Conservation (phyloP, 2,329 filamentous ascomycete species). For the Ceratocystis diversiconidia region DNA sequence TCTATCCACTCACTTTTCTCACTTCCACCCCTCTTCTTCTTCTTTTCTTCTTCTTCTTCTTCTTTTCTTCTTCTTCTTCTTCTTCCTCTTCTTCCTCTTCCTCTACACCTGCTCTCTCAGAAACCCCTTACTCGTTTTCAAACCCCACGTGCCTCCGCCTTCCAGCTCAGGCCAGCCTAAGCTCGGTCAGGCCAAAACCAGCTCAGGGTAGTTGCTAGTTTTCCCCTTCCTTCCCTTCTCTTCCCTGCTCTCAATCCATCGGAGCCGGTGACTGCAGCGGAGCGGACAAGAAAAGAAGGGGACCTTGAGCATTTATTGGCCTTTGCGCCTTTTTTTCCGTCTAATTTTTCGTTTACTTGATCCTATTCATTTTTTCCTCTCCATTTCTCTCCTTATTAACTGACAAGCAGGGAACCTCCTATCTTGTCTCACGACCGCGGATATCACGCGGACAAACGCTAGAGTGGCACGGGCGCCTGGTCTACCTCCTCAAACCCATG, state of each 20-base stretch:
- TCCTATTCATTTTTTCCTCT: neutral
- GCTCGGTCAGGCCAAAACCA: neutral
- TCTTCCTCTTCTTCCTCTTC: neutral
- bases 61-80: neutral
- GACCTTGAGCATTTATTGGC: neutral
- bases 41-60: neutral
- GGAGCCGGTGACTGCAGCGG: neutral
- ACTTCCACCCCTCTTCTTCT: neutral
- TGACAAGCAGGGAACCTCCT: neutral
- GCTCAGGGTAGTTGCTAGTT: conserved; percentile 3
- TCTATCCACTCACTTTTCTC: neutral
- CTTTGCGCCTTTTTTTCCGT: neutral
- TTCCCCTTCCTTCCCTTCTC: neutral
- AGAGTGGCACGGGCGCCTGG: conserved; percentile 4
- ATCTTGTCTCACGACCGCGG: neutral
- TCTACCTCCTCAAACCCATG: neutral
- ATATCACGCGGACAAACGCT: conserved; percentile 6
- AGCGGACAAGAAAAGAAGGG: neutral
- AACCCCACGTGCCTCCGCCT: neutral
- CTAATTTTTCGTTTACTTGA: neutral
- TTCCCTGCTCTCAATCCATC: neutral
- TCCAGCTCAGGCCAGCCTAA: neutral
- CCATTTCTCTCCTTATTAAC: neutral
- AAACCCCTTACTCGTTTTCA: neutral
- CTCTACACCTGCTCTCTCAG: neutral